A percentile compares a stretch with the other conserved stretches of the same genome.
Evolutionary conservation across 495 filamentous ascomycete genomes (phyloP).

Genomic region (Hypomontagnella submonticulosa): DNA sequence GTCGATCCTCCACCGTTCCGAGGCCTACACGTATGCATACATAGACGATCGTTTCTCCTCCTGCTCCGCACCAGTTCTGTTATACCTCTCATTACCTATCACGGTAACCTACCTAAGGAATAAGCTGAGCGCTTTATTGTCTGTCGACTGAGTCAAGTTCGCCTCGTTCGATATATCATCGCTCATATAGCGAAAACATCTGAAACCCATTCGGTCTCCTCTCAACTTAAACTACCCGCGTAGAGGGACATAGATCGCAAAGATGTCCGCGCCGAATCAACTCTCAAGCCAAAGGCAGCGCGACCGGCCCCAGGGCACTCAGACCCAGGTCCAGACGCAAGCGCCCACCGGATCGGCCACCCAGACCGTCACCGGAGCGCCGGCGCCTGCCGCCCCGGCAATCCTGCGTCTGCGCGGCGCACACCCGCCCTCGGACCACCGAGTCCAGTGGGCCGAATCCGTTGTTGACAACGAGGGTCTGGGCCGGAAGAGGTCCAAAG

Average conservation of each 20-base stretch:
- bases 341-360: conserved; percentile 38
- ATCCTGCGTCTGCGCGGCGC: conserved; percentile 61
- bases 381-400: conserved; percentile 45
- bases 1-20: conserved; percentile 32
- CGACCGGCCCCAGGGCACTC: conserved; percentile 33
- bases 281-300: conserved; percentile 36
- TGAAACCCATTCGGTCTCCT: neutral
- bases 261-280: conserved; percentile 35
- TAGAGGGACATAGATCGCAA: conserved; percentile 9
- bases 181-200: neutral
- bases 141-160: neutral
- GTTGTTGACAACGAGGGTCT: conserved; percentile 97
- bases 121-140: too few species aligned
- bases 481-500: conserved; percentile 93
- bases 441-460: conserved; percentile 90
- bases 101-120: conserved; percentile 3
- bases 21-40: conserved; percentile 41
- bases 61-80: neutral
- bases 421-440: conserved; percentile 52
- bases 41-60: conserved; percentile 31
- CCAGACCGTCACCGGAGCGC: conserved; percentile 31
- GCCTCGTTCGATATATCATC: neutral
- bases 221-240: neutral
- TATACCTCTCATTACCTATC: too few species aligned
- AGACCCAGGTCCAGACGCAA: conserved; percentile 36